Base-by-base conservation (phyloP, 1,284 basidiomycete genomes). In the Agroathelia rolfsii region DNA sequence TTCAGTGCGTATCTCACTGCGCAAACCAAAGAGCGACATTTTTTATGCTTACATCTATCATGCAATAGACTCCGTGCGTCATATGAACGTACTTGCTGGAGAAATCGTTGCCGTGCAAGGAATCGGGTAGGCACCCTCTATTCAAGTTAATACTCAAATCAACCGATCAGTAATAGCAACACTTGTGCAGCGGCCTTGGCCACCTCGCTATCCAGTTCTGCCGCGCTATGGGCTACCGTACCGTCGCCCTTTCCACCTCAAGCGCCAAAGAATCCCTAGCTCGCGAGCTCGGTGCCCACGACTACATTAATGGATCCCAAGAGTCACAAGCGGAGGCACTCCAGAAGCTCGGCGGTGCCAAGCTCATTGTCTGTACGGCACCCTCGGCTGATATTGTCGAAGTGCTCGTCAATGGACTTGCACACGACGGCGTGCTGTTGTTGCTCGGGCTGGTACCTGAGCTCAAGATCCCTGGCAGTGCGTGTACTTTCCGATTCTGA, bases 311-410 rank as follows among this genome's bases (percentile, higher is more conserved):
- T 30, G 32, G 43, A 9, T 40, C 41, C 12, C 33, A 31, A 15
- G 38, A 38, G n/a, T 37, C 47, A 27, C 37, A 39, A 19, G 52
- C 48, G 10, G 52, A 50, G 23, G 50, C 48, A 18, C 44, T 62
- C 10, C 49, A 55, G 34, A 51, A 55, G 46, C 45, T 60, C 23
- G 60, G 61, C 7, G 60, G 56, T 8, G 58, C 58, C 3, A 50
- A 50, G 21, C 26, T 54, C 22, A 50, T 58, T 28, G 34, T 60
- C 11, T 53, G 49, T 35, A 59, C 58, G 9, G 59, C 56, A 4
- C 57, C 55, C 9, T 46, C 45, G 24, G 42, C 54, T 1, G 44
- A 54, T 12, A 41, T 46, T 25, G 50, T 55, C 25, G 38, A 31
- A 21, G 15, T 28, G 10, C 33, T 47, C 11, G 21, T 47, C 14